Base-by-base conservation (phyloP, 2,329 filamentous ascomycete species). In the Podosphaera xanthii region DNA sequence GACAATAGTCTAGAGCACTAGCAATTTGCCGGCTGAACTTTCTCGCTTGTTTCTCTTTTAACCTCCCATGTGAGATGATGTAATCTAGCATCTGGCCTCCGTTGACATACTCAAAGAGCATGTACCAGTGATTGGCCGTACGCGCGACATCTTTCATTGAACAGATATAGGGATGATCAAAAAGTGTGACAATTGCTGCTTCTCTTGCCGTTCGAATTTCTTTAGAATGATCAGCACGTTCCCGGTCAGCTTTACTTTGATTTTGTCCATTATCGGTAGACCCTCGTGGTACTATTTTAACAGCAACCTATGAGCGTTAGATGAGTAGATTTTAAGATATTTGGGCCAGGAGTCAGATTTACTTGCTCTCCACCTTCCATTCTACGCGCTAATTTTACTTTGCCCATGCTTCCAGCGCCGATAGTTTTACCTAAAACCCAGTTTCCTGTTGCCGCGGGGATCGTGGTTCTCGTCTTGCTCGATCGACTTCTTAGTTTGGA, bases 31-130 rank as follows among this genome's bases (percentile, higher is more conserved):
- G 85, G 64, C 88, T 94, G 71, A 98, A 98, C 71, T 97, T 97
- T 67, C 92, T 83, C 7, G 92, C 92, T 72, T 95, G 91, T 72
- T 97, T 97, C 74, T 98, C 92, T 76, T 97, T 97, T 63, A 98
- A 76, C 68, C 94, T 87, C 60, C 91, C 92, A 68, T 98, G 92
- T 2, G 90, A 96, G 69, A 98, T 98, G 71, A 98, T 98, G 72
- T 97, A 98, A 74, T 98, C 92, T 62, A 98, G 82, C 92, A 98
- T 97, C 73, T 98, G 92, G 22, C 92, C 92, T 55, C 92, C 92
- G 69, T 98, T 96, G 71, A 98, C 92, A 71, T 92, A 96, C 73
- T 98, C 92, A 69, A 95, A 98, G 58, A 98, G 82, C 92, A 98
- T 98, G 72, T 98, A 98, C 92, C 92, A 98, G 72, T 98, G 92